Percentiles rank a stretch among this genome's conserved stretches.
These are phyloP conservation scores for Psidium guajava DNA, from an alignment of 345 rosid species.

Conservation along the genomic window DNA sequence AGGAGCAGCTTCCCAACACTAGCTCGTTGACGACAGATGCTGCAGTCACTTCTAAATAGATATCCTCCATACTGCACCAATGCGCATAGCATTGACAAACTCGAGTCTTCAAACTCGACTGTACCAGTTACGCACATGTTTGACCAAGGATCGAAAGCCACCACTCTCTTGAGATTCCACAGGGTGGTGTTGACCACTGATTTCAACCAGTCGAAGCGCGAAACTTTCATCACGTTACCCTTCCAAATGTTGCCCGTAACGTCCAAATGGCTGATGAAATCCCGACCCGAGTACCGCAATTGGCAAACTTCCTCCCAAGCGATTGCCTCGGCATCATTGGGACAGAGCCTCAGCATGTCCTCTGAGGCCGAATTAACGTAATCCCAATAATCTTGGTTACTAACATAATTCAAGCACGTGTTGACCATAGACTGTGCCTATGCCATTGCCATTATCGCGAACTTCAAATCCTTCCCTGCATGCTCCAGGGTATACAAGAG, in stretches of 20 bases:
- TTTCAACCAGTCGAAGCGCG: conserved; percentile 7
- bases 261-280: conserved; percentile 17
- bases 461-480: too few species aligned
- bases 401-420: conserved; percentile 20
- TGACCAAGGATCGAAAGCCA: conserved; percentile 1
- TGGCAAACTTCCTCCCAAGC: conserved; percentile 30
- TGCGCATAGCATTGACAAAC: conserved; percentile 7
- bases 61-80: conserved; percentile 24
- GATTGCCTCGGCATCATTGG: conserved; percentile 7
- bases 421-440: conserved; percentile 9
- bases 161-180: conserved; percentile 1
- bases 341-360: conserved; percentile 9
- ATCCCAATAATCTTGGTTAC: background rate
- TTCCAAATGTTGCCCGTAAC: conserved; percentile 5
- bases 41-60: conserved; percentile 15
- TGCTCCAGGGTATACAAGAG: too few species aligned
- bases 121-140: conserved; percentile 2
- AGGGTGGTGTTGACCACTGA: conserved; percentile 12
- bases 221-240: conserved; percentile 2
- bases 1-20: conserved; percentile 6
- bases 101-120: background rate
- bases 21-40: conserved; percentile 18
- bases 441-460: conserved; percentile 8
- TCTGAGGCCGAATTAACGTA: conserved; percentile 7
- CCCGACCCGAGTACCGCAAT: conserved; percentile 12